Conservation (phyloP, 345 rosid species). For the Sonneratia alba region DNA sequence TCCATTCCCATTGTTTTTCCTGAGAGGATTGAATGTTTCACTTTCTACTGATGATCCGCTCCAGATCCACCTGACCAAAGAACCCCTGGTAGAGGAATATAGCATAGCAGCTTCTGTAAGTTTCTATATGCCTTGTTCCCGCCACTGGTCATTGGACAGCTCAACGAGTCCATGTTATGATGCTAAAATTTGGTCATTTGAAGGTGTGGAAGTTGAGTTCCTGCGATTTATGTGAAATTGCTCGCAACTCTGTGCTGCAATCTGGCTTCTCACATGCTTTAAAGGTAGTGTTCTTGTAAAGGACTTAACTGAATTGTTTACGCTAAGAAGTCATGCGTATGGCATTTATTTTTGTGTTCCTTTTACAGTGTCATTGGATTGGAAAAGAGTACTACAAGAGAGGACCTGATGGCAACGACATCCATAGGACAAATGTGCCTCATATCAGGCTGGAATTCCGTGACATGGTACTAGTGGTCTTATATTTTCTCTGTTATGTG, state of each 20-base stretch:
- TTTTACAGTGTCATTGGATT: constrained; percentile 87
- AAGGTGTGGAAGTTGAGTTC: constrained; percentile 99
- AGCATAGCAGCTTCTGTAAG: constrained; percentile 99
- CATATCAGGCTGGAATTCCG: constrained; percentile 94
- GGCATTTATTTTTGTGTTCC: background rate
- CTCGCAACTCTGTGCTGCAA: constrained; percentile 93
- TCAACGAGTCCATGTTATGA: background rate
- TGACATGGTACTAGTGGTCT: constrained; percentile 45
- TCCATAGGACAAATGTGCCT: constrained; percentile 89
- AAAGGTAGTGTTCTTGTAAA: constrained; percentile 39
- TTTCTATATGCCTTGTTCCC: constrained; percentile 4
- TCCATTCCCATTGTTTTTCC: constrained; percentile 86
- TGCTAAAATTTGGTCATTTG: constrained; percentile 1
- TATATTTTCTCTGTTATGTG: background rate
- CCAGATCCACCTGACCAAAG: constrained; percentile 95
- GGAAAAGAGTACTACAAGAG: constrained; percentile 86
- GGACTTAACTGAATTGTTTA: background rate
- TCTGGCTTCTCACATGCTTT: constrained; percentile 98
- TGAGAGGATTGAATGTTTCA: constrained; percentile 91
- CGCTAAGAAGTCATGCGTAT: background rate
- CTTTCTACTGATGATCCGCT: constrained; percentile 98
- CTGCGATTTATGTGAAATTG: constrained; percentile 95
- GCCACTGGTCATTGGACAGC: background rate
- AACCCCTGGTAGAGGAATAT: constrained; percentile 93
- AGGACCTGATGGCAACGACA: constrained; percentile 91